Evolutionary conservation across 306 rosid genomes (phyloP).

Genomic region (Cucurbita moschata): DNA sequence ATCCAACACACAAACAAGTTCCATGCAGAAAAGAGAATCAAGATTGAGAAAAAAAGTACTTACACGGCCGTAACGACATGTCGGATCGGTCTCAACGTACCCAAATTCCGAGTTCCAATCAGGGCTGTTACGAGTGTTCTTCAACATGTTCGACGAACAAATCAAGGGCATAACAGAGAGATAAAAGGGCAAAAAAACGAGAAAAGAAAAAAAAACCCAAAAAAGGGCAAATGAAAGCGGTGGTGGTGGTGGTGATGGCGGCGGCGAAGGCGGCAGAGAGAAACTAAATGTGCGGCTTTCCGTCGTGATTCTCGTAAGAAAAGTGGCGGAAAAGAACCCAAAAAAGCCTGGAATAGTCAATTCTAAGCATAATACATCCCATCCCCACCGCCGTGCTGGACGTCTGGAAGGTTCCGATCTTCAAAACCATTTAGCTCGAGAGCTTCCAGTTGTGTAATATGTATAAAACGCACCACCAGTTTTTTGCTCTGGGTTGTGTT

Average conservation of each 20-base stretch:
- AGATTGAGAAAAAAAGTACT: constrained; percentile 1
- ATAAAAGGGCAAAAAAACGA: no score
- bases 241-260: neutral
- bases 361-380: constrained; percentile 46
- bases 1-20: neutral
- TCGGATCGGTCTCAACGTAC: constrained; percentile 63
- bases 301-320: constrained; percentile 51
- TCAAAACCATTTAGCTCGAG: constrained; percentile 26
- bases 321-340: constrained; percentile 49
- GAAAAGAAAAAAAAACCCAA: no score
- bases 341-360: constrained; percentile 48
- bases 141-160: constrained; percentile 22
- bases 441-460: neutral
- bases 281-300: constrained; percentile 43
- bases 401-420: constrained; percentile 20
- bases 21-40: neutral
- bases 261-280: neutral
- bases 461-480: neutral
- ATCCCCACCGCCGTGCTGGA: constrained; percentile 25
- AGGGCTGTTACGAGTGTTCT: constrained; percentile 11
- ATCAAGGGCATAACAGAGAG: neutral
- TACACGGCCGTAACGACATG: constrained; percentile 73
- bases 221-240: no score
- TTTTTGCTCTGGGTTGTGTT: neutral
- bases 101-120: constrained; percentile 1